Conservation (phyloP, 2,329 filamentous ascomycete genomes). For the Magnaporthiopsis poae region DNA sequence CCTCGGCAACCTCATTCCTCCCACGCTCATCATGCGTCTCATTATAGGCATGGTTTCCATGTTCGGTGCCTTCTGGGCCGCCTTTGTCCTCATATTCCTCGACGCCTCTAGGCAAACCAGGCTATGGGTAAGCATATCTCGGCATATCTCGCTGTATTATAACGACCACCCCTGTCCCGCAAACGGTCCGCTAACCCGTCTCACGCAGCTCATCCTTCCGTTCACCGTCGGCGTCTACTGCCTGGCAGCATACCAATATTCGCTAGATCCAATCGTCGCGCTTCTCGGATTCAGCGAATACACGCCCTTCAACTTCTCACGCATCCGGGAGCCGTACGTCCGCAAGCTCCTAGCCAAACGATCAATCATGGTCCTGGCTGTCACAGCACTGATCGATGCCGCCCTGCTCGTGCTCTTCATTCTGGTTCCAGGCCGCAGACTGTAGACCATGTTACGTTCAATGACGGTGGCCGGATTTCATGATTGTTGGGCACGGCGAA, state of each 20-base stretch:
- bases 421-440: slow-evolving; percentile 78
- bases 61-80: slow-evolving; percentile 89
- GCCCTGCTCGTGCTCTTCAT: slow-evolving; percentile 86
- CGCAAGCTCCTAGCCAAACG: slow-evolving; percentile 75
- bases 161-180: background rate
- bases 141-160: slow-evolving; percentile 14
- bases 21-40: slow-evolving; percentile 75
- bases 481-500: slow-evolving; percentile 4
- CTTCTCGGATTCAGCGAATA: slow-evolving; percentile 90
- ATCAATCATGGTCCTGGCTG: slow-evolving; percentile 66
- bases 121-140: slow-evolving; percentile 62
- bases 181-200: background rate
- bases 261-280: slow-evolving; percentile 82
- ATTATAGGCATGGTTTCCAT: slow-evolving; percentile 77
- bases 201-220: slow-evolving; percentile 59
- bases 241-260: slow-evolving; percentile 86
- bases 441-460: slow-evolving; percentile 34
- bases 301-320: slow-evolving; percentile 84
- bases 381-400: slow-evolving; percentile 67
- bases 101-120: slow-evolving; percentile 63
- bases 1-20: slow-evolving; percentile 85
- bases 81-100: slow-evolving; percentile 86
- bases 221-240: slow-evolving; percentile 87
- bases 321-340: slow-evolving; percentile 83
- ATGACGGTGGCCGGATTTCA: background rate